Evolutionary conservation across 345 rosid genomes (phyloP), one percentile per base, ranked within the genome.

Genomic region (Erodium maritimum): DNA sequence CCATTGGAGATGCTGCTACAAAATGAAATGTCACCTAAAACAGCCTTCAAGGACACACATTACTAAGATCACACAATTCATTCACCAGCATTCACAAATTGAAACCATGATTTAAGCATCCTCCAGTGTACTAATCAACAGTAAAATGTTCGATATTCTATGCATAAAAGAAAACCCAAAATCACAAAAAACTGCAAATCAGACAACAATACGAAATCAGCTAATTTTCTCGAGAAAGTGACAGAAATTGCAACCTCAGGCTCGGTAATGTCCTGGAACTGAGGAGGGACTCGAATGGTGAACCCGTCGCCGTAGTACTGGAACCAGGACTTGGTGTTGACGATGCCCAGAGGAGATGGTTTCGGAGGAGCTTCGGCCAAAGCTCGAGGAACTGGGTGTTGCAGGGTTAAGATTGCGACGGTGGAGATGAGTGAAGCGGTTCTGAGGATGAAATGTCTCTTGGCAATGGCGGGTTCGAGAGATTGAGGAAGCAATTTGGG

Each of bases 241-340:
- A 21, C 17, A 20, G 13, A 62, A 14, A 55, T n/a, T 29, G n/a
- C 37, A n/a, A 54, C 50, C 24, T 45, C 96, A 48, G 96, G 99
- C 70, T 93, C 95, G 64, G 54, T 80, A 71, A 93, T 50, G 78
- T 93, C 99, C 72, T 76, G 71, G 64, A 88, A 88, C 50, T 82
- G 72, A 65, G 95, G 99, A 71, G 99, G 99, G 59, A 93, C 86
- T 60, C 94, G 66, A 59, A 88, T 80, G 59, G 95, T 34, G 68
- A 93, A 91, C 22, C 95, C 96, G 72, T 71, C 82, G 20, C 95
- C 99, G 71, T 67, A 93, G 64, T 75, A 86, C 74, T 83, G 95
- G 68, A 85, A 82, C 95, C 96, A 91, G 60, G 93, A 80, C 65
- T 73, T 88, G 33, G 95, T 88, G 63, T 72, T 88, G 25, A 77